A percentile compares a stretch with the other conserved stretches of the same genome.
Conservation (phyloP, 305 asterid species). For the Stenogyne calaminthoides region DNA sequence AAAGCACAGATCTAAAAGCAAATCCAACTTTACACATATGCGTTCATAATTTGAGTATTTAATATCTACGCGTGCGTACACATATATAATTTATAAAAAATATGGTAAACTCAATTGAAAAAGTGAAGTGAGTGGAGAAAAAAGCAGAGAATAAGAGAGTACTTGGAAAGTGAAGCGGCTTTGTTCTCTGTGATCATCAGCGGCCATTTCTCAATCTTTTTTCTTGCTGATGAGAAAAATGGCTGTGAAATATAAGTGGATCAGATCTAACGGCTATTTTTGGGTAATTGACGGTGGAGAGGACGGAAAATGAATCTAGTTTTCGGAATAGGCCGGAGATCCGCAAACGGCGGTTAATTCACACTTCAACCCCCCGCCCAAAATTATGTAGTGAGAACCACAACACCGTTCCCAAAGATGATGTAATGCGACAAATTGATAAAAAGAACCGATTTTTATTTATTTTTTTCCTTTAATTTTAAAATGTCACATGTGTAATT, state of each 20-base stretch:
- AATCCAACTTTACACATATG: conserved; percentile 13
- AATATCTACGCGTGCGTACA: background rate
- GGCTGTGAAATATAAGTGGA: background rate
- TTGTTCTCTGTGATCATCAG: conserved; percentile 36
- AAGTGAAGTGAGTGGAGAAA: conserved; percentile 33
- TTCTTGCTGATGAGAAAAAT: background rate
- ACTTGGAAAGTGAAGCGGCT: conserved; percentile 48
- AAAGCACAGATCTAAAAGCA: conserved; percentile 45
- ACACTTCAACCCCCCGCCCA: conserved; percentile 10
- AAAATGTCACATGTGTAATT: no score
- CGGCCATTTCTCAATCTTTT: conserved; percentile 42
- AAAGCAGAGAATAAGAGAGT: conserved; percentile 30
- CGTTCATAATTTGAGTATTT: background rate
- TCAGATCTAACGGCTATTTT: conserved; percentile 1
- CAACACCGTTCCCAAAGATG: background rate
- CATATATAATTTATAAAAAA: conserved; percentile 18
- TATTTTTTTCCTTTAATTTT: no score
- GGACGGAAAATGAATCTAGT: background rate
- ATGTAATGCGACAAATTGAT: no score
- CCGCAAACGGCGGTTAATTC: conserved; percentile 3
- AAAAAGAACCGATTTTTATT: no score
- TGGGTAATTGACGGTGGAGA: background rate
- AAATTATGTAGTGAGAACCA: background rate
- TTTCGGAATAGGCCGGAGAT: background rate
- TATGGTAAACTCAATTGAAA: conserved; percentile 1